These are phyloP conservation scores for Hypocreales sp. DNA, from an alignment of 2,329 filamentous ascomycete species.

Conservation along the genomic window DNA sequence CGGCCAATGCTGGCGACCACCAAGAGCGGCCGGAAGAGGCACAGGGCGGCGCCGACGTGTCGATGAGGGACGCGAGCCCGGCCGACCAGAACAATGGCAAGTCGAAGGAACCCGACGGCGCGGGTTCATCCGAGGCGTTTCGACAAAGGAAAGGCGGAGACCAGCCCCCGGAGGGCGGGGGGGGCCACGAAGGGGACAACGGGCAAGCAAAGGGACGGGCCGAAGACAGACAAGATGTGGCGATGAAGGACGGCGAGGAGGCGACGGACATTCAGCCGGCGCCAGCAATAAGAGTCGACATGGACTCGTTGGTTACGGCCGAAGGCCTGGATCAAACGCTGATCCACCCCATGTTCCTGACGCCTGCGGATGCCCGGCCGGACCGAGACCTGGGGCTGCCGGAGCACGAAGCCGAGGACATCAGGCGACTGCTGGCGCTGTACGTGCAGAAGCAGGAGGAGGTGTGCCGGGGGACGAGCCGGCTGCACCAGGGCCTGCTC, in stretches of 20 bases:
- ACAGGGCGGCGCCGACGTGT: constrained; percentile 3
- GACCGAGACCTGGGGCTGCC: constrained; percentile 61
- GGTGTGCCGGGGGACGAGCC: constrained; percentile 54
- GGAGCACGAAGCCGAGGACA: constrained; percentile 60
- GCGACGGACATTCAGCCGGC: constrained; percentile 21
- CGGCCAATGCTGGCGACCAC: constrained; percentile 1
- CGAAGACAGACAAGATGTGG: constrained; percentile 3
- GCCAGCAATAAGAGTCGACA: not conserved
- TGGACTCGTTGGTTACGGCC: constrained; percentile 4
- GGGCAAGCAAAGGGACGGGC: not conserved
- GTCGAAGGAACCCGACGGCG: constrained; percentile 2
- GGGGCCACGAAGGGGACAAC: too few relatives aligned
- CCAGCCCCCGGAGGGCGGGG: too few relatives aligned
- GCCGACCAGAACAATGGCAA: constrained; percentile 8
- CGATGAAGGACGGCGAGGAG: constrained; percentile 2
- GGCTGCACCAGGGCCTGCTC: constrained; percentile 55
- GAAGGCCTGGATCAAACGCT: constrained; percentile 25
- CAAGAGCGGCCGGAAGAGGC: not conserved
- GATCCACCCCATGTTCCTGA: constrained; percentile 61
- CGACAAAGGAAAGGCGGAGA: too few relatives aligned
- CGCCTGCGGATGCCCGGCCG: constrained; percentile 43
- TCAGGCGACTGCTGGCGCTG: constrained; percentile 54
- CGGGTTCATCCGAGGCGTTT: not conserved
- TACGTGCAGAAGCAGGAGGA: constrained; percentile 83
- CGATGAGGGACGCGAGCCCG: constrained; percentile 15